These are phyloP conservation scores for Abortiporus biennis DNA, from an alignment of 1,284 basidiomycete genomes.

Conservation along the genomic window DNA sequence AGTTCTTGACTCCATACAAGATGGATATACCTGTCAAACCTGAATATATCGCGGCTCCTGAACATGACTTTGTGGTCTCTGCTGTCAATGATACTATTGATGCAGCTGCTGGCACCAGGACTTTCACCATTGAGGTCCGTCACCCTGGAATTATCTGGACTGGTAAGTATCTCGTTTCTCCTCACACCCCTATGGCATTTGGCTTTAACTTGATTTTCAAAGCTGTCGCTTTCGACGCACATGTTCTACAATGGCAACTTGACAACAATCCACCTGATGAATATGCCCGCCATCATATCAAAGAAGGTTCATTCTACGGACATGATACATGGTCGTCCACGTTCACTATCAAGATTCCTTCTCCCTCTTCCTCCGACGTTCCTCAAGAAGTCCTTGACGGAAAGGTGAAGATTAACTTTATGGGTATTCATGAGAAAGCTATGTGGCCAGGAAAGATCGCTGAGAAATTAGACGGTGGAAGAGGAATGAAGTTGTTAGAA, in stretches of 20 bases:
- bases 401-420: constrained; percentile 51
- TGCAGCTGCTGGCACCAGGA: constrained; percentile 56
- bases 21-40: constrained; percentile 52
- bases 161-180: constrained; percentile 33
- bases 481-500: constrained; percentile 62
- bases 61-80: constrained; percentile 47
- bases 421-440: constrained; percentile 41
- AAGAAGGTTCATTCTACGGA: constrained; percentile 82
- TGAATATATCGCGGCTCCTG: constrained; percentile 49
- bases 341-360: constrained; percentile 57
- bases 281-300: constrained; percentile 84
- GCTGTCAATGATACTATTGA: constrained; percentile 61
- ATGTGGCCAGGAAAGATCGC: constrained; percentile 7
- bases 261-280: constrained; percentile 71
- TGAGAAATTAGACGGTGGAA: constrained; percentile 35
- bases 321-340: constrained; percentile 68
- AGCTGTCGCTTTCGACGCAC: constrained; percentile 90
- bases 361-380: constrained; percentile 5
- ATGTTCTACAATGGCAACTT: constrained; percentile 84
- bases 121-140: constrained; percentile 64
- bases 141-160: constrained; percentile 91
- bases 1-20: constrained; percentile 79
- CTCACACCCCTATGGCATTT: not conserved
- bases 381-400: constrained; percentile 16
- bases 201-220: constrained; percentile 7